Evolutionary conservation across 371 early-diverging fungal genomes (phyloP).

Genomic region (Apophysomyces sp.): DNA sequence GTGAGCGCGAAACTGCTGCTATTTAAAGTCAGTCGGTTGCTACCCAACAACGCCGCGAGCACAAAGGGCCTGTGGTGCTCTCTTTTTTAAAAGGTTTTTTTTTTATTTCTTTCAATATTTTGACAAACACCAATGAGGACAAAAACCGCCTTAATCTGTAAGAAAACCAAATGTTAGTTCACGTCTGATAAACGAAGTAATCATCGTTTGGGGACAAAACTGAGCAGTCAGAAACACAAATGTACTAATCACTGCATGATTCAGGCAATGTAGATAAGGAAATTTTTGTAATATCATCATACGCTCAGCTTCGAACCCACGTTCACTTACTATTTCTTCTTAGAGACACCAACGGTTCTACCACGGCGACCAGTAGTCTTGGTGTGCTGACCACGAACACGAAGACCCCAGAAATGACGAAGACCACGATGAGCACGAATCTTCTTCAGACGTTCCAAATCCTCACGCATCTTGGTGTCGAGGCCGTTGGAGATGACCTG

Average conservation of each 20-base stretch:
- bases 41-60: too few relatives aligned
- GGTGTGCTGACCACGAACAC: slow-evolving; percentile 92
- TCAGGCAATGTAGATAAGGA: slow-evolving; percentile 17
- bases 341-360: slow-evolving; percentile 94
- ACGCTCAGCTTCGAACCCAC: not conserved
- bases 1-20: too few relatives aligned
- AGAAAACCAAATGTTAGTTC: not conserved
- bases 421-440: slow-evolving; percentile 91
- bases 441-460: slow-evolving; percentile 95
- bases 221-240: slow-evolving; percentile 8
- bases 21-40: too few relatives aligned
- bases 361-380: slow-evolving; percentile 98
- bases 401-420: slow-evolving; percentile 95
- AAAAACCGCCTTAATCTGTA: not conserved
- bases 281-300: slow-evolving; percentile 1
- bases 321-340: slow-evolving; percentile 78
- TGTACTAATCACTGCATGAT: slow-evolving; percentile 1
- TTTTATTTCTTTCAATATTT: not conserved
- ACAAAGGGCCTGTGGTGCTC: too few relatives aligned
- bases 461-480: slow-evolving; percentile 94
- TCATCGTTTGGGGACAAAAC: not conserved
- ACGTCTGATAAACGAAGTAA: not conserved
- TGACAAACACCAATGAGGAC: not conserved
- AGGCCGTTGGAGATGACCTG: slow-evolving; percentile 94
- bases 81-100: not conserved